phyloP scores from a whole-genome alignment of 169 alveolate species.

The Plasmodium coatneyi region DNA sequence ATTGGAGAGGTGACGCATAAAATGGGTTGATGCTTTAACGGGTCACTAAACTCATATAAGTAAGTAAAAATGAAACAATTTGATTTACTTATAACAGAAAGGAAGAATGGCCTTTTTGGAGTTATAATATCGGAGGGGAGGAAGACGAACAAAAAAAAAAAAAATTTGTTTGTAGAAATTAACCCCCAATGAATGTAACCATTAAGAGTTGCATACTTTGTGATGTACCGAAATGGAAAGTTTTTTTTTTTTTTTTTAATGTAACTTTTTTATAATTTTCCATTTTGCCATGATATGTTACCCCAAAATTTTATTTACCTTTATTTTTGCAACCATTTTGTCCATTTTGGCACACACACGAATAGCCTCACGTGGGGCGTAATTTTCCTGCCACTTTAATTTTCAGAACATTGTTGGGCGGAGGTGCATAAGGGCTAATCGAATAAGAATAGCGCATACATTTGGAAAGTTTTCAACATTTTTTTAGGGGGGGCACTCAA shows the following conservation, averaged over 20 bases:
- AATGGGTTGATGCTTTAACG: not conserved
- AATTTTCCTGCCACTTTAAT: not conserved
- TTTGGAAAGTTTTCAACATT: not conserved
- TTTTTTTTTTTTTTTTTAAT: not conserved
- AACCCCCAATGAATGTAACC: not conserved
- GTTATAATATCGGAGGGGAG: not conserved
- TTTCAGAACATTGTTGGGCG: not conserved
- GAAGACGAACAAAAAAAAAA: not conserved
- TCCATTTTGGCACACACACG: not conserved
- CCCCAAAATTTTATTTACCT: not conserved
- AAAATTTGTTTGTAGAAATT: not conserved
- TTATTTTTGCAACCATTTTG: not conserved
- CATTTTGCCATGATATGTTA: not conserved
- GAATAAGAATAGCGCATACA: not conserved
- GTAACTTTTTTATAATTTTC: not conserved
- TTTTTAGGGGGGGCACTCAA: not conserved
- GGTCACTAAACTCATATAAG: not conserved
- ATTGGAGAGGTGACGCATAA: not conserved
- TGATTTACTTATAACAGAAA: not conserved
- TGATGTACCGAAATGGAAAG: not conserved
- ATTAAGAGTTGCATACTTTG: not conserved
- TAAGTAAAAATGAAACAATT: not conserved
- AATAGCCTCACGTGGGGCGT: not conserved
- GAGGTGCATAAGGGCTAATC: not conserved
- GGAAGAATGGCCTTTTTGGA: not conserved